Conservation (phyloP, 2,329 filamentous ascomycete genomes). For the Tothia fuscella region DNA sequence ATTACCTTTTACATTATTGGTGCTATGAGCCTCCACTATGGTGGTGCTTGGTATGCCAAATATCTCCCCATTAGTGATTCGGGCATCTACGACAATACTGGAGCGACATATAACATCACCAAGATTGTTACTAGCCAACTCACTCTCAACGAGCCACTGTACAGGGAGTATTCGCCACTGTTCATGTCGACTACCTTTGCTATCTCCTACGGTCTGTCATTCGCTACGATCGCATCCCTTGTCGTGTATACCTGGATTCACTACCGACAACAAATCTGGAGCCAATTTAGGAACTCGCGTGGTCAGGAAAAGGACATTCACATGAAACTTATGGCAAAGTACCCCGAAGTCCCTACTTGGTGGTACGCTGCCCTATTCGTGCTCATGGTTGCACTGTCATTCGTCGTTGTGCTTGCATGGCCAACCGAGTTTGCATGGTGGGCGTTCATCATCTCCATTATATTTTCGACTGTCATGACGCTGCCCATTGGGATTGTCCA, state of each 20-base stretch:
- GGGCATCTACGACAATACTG: conserved; percentile 60
- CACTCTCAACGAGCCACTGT: conserved; percentile 51
- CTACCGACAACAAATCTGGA: conserved; percentile 55
- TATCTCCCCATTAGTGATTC: conserved; percentile 61
- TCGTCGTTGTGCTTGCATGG: conserved; percentile 39
- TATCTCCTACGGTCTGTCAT: conserved; percentile 57
- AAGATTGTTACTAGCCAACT: conserved; percentile 50
- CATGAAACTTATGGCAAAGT: conserved; percentile 44
- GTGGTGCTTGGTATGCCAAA: conserved; percentile 49
- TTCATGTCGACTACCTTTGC: conserved; percentile 63
- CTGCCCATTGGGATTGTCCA: conserved; percentile 53
- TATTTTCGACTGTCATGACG: conserved; percentile 32
- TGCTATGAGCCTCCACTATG: conserved; percentile 51
- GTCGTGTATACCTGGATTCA: conserved; percentile 55
- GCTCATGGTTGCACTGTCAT: conserved; percentile 37
- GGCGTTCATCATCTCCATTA: conserved; percentile 55
- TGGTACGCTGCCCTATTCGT: conserved; percentile 42
- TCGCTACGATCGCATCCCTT: conserved; percentile 57
- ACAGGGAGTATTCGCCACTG: conserved; percentile 46
- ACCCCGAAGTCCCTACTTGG: conserved; percentile 43
- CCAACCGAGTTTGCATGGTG: conserved; percentile 61
- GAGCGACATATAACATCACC: conserved; percentile 49
- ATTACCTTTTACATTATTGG: conserved; percentile 33
- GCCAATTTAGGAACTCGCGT: conserved; percentile 47
- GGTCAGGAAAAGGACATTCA: conserved; percentile 38